Conservation (phyloP, 2,329 filamentous ascomycete species). For the Tolypocladium guangdongense region DNA sequence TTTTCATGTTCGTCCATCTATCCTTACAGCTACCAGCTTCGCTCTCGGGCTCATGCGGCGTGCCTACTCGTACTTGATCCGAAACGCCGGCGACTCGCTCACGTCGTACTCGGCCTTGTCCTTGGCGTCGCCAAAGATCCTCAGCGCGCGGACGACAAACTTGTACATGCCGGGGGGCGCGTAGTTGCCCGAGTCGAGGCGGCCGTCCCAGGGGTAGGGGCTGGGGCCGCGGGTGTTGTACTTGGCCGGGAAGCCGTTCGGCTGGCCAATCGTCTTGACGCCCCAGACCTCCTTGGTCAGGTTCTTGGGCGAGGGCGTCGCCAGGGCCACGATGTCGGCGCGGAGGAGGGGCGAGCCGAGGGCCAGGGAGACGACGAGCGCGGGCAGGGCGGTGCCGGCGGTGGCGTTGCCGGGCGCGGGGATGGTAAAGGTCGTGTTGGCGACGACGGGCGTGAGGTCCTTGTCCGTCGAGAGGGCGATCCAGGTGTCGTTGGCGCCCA, state of each 20-base stretch:
- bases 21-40: background rate
- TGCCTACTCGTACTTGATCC: constrained; percentile 28
- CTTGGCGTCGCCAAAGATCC: constrained; percentile 37
- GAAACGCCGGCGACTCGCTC: constrained; percentile 28
- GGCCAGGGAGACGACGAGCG: constrained; percentile 27
- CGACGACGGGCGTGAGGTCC: constrained; percentile 11
- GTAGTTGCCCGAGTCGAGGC: constrained; percentile 33
- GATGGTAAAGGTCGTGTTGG: constrained; percentile 29
- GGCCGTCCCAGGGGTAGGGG: constrained; percentile 31
- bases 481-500: constrained; percentile 14
- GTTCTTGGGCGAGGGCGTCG: constrained; percentile 14
- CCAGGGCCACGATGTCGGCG: constrained; percentile 32
- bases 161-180: constrained; percentile 39
- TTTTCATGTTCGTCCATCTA: background rate
- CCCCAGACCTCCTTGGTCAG: constrained; percentile 22
- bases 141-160: constrained; percentile 35
- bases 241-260: constrained; percentile 29
- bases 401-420: constrained; percentile 27
- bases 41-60: no score
- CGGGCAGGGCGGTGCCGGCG: constrained; percentile 22
- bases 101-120: constrained; percentile 36
- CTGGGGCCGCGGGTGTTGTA: constrained; percentile 15
- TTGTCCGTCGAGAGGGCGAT: constrained; percentile 22
- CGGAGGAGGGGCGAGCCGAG: constrained; percentile 34
- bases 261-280: constrained; percentile 29